Conservation (phyloP, 1,284 basidiomycete genomes). For the Moesziomyces sp. region DNA sequence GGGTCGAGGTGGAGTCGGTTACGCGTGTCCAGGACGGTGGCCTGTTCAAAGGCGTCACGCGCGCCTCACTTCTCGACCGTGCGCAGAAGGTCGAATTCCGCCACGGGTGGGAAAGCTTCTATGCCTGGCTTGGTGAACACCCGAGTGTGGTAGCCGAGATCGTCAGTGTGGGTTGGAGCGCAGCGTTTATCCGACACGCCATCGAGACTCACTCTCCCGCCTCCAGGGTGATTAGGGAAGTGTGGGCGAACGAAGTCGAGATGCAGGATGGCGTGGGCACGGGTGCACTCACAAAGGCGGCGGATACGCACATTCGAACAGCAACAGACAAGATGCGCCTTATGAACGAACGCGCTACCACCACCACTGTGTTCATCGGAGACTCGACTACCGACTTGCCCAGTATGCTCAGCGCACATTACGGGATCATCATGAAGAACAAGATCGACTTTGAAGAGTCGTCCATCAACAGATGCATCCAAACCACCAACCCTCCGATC, state of each 20-base stretch:
- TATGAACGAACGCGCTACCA: constrained; percentile 9
- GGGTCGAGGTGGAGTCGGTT: constrained; percentile 48
- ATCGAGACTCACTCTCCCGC: constrained; percentile 5
- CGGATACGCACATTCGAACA: constrained; percentile 36
- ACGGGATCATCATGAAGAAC: constrained; percentile 57
- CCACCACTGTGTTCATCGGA: constrained; percentile 54
- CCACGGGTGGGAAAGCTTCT: constrained; percentile 43
- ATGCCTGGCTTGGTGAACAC: constrained; percentile 21
- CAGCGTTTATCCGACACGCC: constrained; percentile 48
- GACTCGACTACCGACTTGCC: constrained; percentile 62
- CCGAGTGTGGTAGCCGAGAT: constrained; percentile 26
- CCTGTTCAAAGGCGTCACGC: constrained; percentile 43
- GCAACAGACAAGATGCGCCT: constrained; percentile 51
- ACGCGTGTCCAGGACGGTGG: constrained; percentile 44
- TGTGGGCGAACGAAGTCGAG: constrained; percentile 62
- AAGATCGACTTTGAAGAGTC: constrained; percentile 8
- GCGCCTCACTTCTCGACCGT: constrained; percentile 8
- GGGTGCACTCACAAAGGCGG: constrained; percentile 42
- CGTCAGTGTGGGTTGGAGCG: constrained; percentile 64
- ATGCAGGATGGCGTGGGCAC: constrained; percentile 27
- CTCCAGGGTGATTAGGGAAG: constrained; percentile 4
- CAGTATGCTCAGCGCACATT: constrained; percentile 50
- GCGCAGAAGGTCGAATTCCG: constrained; percentile 29
- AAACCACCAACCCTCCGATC: constrained; percentile 4
- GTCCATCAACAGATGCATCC: constrained; percentile 12